phyloP scores from a whole-genome alignment of 495 filamentous ascomycete species.

The Penicillium egyptiacum region DNA sequence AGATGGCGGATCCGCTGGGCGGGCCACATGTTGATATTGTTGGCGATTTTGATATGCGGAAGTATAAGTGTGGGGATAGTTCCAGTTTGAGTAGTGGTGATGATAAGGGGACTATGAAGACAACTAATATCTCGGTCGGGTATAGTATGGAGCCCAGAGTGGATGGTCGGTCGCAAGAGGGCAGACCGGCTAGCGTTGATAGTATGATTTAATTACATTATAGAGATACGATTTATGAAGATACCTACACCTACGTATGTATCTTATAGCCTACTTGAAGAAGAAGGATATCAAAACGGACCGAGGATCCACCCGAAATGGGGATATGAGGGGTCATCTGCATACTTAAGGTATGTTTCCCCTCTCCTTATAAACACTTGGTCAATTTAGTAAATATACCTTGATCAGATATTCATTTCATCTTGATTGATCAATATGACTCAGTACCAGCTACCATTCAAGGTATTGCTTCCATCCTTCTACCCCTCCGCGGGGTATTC shows the following conservation, averaged over 20 bases:
- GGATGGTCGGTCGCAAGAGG: constrained; percentile 13
- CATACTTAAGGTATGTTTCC: too few species aligned
- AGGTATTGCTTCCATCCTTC: constrained; percentile 26
- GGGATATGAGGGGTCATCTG: not conserved
- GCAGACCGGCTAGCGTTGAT: constrained; percentile 24
- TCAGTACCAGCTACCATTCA: constrained; percentile 42
- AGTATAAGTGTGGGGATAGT: constrained; percentile 26
- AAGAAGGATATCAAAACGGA: not conserved
- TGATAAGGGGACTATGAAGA: constrained; percentile 26
- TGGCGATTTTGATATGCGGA: constrained; percentile 24
- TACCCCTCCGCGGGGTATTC: constrained; percentile 6
- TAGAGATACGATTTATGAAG: constrained; percentile 9
- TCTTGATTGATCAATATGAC: constrained; percentile 27
- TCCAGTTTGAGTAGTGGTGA: constrained; percentile 24
- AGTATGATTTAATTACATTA: constrained; percentile 21
- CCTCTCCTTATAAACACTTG: not conserved
- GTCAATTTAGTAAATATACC: not conserved
- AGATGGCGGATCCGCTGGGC: constrained; percentile 23
- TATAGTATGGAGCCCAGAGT: constrained; percentile 15
- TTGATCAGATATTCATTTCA: not conserved
- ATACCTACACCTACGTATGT: too few species aligned
- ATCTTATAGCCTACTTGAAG: constrained; percentile 4
- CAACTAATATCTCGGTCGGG: constrained; percentile 26
- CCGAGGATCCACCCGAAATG: constrained; percentile 1
- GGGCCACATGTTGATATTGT: constrained; percentile 13